Base-by-base conservation (phyloP, 2,329 filamentous ascomycete species). In the Penicillium crustosum region DNA sequence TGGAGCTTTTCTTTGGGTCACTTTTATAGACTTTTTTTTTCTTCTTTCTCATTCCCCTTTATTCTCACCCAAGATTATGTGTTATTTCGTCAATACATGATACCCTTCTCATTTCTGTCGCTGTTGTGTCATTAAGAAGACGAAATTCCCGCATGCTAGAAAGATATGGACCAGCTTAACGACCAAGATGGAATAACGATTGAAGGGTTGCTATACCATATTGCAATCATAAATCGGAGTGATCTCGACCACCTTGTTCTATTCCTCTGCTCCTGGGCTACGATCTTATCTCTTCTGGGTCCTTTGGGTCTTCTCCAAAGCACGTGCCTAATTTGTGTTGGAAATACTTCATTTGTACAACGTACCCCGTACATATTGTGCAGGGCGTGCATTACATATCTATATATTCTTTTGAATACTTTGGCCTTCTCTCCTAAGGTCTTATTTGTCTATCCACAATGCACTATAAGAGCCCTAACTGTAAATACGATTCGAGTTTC, bases 11-110 rank as follows among this genome's bases (percentile, higher is more conserved):
- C 54, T 56, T 55, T 59, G 31, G 27, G 53, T 53, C 58, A 57
- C 45, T 17, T 39, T 33, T 57, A 61, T 64, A 63, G 61, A 64
- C 41, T 61, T 64, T 53, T 23, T 61, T 51, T 39, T 33, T 49
- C 52, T 23, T 61, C 49, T 39, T 33, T 49, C 52, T 55, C 33
- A 5, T 49, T 33, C 42, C 13, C 19, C 33, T 21, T 41, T 12
- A 45, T 36, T 31, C 53, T 33, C 17, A 23, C 41, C 8, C 17
- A 33, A n/a, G 21, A 53, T 53, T 33, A 27, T 42, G 23, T 25
- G 19, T 21, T 23, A 23, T 27, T n/a, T 29, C 23, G n/a, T 39
- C 17, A 38, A 42, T 53, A n/a, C 25, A 29, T 39, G 33, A 47
- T 48, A 48, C 45, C 43, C 51, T 33, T 29, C 21, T 33, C 12